These are phyloP conservation scores for Sindora glabra DNA, from an alignment of 306 rosid genomes.

Conservation along the genomic window DNA sequence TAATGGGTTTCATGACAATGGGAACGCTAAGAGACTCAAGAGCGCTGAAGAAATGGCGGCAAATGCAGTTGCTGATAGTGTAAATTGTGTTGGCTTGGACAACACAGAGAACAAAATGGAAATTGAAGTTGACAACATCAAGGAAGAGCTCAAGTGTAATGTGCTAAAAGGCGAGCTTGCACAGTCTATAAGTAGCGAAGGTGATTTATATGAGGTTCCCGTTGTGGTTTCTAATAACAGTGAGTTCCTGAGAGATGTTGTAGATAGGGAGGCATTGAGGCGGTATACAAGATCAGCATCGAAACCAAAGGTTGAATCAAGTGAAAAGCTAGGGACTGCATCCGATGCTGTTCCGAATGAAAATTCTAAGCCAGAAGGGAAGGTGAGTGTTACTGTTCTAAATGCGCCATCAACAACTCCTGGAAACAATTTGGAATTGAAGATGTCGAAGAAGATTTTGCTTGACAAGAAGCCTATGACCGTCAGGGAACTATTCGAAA, in stretches of 20 bases:
- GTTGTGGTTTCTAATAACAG: not conserved
- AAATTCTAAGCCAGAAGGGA: conserved; percentile 23
- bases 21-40: conserved; percentile 4
- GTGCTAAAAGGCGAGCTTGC: conserved; percentile 4
- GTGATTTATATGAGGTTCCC: conserved; percentile 17
- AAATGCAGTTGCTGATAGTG: not conserved
- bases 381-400: conserved; percentile 9
- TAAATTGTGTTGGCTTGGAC: conserved; percentile 11
- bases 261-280: conserved; percentile 20
- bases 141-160: conserved; percentile 2
- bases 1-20: conserved; percentile 18
- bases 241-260: conserved; percentile 7
- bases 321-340: conserved; percentile 4
- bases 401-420: conserved; percentile 19
- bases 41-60: not conserved
- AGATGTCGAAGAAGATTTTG: conserved; percentile 61
- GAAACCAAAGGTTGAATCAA: conserved; percentile 22
- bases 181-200: conserved; percentile 5
- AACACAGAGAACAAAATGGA: not conserved
- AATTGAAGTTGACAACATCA: not conserved
- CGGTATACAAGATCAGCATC: conserved; percentile 38
- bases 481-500: conserved; percentile 80
- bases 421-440: conserved; percentile 49
- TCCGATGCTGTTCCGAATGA: conserved; percentile 14
- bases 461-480: conserved; percentile 56